Percentiles rank a stretch among this genome's conserved stretches.
Conservation (phyloP, 2,329 filamentous ascomycete species). For the Fusarium burgessii region DNA sequence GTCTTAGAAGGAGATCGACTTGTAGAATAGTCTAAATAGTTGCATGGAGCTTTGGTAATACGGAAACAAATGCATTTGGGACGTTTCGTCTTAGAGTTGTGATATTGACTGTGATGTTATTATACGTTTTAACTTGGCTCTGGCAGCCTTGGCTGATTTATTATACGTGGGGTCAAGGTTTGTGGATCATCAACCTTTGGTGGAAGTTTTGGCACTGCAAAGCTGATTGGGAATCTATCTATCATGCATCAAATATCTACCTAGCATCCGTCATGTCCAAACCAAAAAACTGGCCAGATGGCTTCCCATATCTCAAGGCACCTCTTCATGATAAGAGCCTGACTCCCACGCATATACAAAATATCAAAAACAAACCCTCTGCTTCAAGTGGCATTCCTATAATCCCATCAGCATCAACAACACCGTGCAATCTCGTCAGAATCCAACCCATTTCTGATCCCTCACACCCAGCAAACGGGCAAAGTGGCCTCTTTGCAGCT, state of each 20-base stretch:
- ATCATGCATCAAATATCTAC: background rate
- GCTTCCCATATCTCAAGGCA: slow-evolving; percentile 63
- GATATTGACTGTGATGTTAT: background rate
- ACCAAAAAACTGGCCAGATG: slow-evolving; percentile 70
- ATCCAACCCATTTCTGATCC: slow-evolving; percentile 65
- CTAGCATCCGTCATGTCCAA: slow-evolving; percentile 45
- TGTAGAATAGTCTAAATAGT: slow-evolving; percentile 47
- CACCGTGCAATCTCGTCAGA: slow-evolving; percentile 62
- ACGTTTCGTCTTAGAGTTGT: background rate
- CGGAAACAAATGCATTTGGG: slow-evolving; percentile 1
- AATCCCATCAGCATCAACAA: slow-evolving; percentile 50
- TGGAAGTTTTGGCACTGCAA: background rate
- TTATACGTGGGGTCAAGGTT: background rate
- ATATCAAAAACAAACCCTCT: slow-evolving; percentile 51
- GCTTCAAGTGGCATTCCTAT: slow-evolving; percentile 35
- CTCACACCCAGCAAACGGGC: slow-evolving; percentile 68
- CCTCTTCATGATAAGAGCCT: slow-evolving; percentile 63
- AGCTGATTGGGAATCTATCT: background rate
- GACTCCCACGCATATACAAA: slow-evolving; percentile 55
- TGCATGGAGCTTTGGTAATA: slow-evolving; percentile 17
- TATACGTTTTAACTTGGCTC: background rate
- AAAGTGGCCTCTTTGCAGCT: slow-evolving; percentile 71
- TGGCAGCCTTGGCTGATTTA: background rate
- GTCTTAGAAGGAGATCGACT: slow-evolving; percentile 26
- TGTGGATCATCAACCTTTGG: background rate